Evolutionary conservation across 371 early-diverging fungal species (phyloP).

Genomic region (Smittium mucronatum): DNA sequence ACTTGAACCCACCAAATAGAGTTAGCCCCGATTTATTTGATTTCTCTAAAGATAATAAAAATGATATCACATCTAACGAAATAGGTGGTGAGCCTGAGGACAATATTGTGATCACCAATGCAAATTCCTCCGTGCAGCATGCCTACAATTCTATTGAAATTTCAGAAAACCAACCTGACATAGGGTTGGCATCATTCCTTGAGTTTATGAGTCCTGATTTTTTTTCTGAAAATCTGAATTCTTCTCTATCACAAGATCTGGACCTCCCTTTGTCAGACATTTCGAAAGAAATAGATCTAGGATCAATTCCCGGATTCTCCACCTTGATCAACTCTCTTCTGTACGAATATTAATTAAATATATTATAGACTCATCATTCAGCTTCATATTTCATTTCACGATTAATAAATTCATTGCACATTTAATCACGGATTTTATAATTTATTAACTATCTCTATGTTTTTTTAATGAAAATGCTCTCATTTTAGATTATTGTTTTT

Average conservation of each 20-base stretch:
- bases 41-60: not conserved
- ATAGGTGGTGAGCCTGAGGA: not conserved
- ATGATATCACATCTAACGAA: not conserved
- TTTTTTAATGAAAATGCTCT: too few species aligned
- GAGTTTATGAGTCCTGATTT: constrained; percentile 28
- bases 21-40: not conserved
- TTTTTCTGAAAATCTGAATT: constrained; percentile 20
- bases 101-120: not conserved
- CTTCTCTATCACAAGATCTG: constrained; percentile 20
- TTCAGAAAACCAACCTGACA: constrained; percentile 12
- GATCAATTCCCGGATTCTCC: constrained; percentile 23
- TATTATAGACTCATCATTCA: too few species aligned
- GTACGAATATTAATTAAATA: too few species aligned
- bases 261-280: constrained; percentile 18
- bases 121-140: not conserved
- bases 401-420: too few species aligned
- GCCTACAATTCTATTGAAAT: not conserved
- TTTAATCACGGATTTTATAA: too few species aligned
- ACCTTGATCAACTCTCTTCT: constrained; percentile 11
- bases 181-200: constrained; percentile 24
- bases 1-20: not conserved
- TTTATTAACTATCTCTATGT: too few species aligned
- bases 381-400: too few species aligned
- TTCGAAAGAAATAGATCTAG: constrained; percentile 22
- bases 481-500: too few species aligned